Evolutionary conservation across 306 rosid genomes (phyloP), one percentile per base, ranked within the genome.

Genomic region (Begonia peltatifolia): DNA sequence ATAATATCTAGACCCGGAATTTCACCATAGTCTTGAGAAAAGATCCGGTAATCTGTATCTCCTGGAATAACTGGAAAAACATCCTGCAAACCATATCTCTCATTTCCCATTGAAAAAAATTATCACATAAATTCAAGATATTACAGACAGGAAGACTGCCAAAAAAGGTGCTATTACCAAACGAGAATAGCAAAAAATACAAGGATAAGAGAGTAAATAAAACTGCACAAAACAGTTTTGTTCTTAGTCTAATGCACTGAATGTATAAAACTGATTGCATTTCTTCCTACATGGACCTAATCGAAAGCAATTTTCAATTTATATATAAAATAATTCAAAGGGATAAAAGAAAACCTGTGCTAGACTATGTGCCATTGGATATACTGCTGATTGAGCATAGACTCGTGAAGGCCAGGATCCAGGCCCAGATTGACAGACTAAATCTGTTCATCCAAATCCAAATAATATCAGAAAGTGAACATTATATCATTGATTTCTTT

Each of bases 371-470:
- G 96, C 99, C 99, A 92, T 92, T 42, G 99, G 99, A 63, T 92
- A 71, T 63, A 74, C 53, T 46, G 99, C 99, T 57, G 99, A 81
- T 67, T 86, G 78, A 42, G 96, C 96, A 58, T 92, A 92, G 64
- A 86, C 64, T 55, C 63, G 14, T 47, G 96, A 83, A 66, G 99
- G 87, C 99, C 99, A 92, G 22, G 92, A 75, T 62, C 84, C 76
- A 48, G 99, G 99, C 70, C 99, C 99, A 61, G 99, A 92, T 68
- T 86, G 99, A 71, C 99, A 92, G 61, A 92, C 86, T 70, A 92
- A 75, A 76, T 92, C 99, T 92, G 87, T 55, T 57, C 60, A 58
- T 61, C 50, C 55, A 50, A 43, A 52, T 30, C 22, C 50, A 60
- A 60, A 51, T 51, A 41, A 60, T 44, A 44, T 44, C 48, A 44